phyloP scores from a whole-genome alignment of 2,329 filamentous ascomycete species.

The Clonostachys chloroleuca region DNA sequence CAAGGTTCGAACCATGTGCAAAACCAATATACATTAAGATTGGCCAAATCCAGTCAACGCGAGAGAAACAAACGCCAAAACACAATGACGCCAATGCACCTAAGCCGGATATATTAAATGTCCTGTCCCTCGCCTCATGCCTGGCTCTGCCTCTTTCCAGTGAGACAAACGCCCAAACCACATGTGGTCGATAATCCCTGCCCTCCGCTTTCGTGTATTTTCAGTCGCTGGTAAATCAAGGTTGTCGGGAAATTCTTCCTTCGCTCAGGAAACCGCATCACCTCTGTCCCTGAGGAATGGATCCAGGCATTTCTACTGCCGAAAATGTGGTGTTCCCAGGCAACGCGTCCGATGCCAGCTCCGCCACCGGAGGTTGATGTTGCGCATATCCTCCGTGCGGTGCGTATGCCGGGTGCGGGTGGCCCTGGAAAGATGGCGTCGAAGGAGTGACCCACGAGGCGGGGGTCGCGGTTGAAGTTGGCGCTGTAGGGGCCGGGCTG shows the following conservation, averaged over 20 bases:
- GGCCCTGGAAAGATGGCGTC: not conserved
- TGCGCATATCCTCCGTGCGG: not conserved
- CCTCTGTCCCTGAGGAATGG: not conserved
- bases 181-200: not conserved
- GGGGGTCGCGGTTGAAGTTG: not conserved
- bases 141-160: too few relatives aligned
- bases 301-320: conserved; percentile 7
- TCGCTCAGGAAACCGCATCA: not conserved
- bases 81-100: too few relatives aligned
- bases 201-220: not conserved
- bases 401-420: not conserved
- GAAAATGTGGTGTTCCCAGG: conserved; percentile 13
- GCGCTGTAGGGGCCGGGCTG: not conserved
- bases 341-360: conserved; percentile 6
- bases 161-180: not conserved
- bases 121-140: not conserved
- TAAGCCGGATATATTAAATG: not conserved
- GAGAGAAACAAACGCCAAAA: too few relatives aligned
- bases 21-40: too few relatives aligned
- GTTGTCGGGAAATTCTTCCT: too few relatives aligned
- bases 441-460: not conserved
- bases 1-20: not conserved
- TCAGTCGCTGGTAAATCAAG: not conserved
- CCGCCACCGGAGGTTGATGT: conserved; percentile 1
- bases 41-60: too few relatives aligned